Conservation (phyloP, 208 protist genomes). For the Trypanosoma boissoni region DNA sequence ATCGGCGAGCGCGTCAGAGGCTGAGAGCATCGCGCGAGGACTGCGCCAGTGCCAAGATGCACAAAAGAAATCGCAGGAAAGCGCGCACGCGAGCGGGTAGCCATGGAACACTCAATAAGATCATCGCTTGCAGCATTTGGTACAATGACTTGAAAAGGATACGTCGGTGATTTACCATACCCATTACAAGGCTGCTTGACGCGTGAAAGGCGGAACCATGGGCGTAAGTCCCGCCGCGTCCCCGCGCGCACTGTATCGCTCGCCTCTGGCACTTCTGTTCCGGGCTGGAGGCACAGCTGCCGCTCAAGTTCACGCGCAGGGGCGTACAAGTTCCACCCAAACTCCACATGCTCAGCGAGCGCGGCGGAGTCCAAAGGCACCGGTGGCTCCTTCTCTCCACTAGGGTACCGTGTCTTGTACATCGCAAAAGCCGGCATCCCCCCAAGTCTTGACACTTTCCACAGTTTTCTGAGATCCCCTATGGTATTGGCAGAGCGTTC, state of each 20-base stretch:
- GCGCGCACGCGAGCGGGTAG: slow-evolving; percentile 73
- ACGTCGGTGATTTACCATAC: slow-evolving; percentile 56
- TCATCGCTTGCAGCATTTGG: slow-evolving; percentile 43
- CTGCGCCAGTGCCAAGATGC: slow-evolving; percentile 50
- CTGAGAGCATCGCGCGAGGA: slow-evolving; percentile 78
- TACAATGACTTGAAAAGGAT: slow-evolving; percentile 64
- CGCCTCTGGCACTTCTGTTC: slow-evolving; percentile 11
- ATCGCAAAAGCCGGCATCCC: slow-evolving; percentile 50
- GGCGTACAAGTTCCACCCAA: slow-evolving; percentile 81
- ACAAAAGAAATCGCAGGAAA: slow-evolving; percentile 87
- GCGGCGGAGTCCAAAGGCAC: too few relatives aligned
- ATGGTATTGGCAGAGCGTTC: slow-evolving; percentile 12
- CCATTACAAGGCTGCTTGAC: slow-evolving; percentile 17
- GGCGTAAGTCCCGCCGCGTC: slow-evolving; percentile 42
- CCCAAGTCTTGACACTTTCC: slow-evolving; percentile 21
- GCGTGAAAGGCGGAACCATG: slow-evolving; percentile 57
- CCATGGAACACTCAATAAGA: slow-evolving; percentile 43
- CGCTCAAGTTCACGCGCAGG: slow-evolving; percentile 45
- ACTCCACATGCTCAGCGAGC: slow-evolving; percentile 45
- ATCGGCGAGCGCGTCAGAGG: slow-evolving; percentile 49
- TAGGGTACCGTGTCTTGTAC: slow-evolving; percentile 13
- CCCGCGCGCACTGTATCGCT: slow-evolving; percentile 18
- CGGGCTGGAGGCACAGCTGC: slow-evolving; percentile 42
- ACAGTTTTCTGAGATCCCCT: not conserved
- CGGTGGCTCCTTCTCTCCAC: not conserved